A percentile compares a stretch with the other conserved stretches of the same genome.
Conservation (phyloP, 371 early-diverging fungal genomes). For the Saksenaea oblongispora region DNA sequence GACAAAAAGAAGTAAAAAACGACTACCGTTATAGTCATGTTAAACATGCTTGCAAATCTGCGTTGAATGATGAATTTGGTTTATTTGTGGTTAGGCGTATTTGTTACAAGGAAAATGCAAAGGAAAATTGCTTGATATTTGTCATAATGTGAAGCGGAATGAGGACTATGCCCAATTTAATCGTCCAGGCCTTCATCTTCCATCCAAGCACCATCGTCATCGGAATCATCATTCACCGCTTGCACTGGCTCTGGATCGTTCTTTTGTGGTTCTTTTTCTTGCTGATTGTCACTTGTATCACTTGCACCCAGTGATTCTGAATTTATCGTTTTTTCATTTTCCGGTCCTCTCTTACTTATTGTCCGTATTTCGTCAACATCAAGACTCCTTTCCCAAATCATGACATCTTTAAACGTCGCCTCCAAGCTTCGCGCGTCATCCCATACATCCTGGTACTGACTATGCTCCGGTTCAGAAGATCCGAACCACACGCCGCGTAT, state of each 20-base stretch:
- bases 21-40: no score
- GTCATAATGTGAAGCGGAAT: not conserved
- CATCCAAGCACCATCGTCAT: not conserved
- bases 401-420: slow-evolving; percentile 34
- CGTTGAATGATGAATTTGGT: no score
- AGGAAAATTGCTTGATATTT: not conserved
- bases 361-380: slow-evolving; percentile 8
- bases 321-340: not conserved
- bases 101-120: no score
- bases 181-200: not conserved
- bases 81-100: no score
- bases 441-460: slow-evolving; percentile 47
- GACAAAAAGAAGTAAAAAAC: no score
- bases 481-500: slow-evolving; percentile 52
- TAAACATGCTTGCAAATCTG: no score
- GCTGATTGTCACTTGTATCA: not conserved
- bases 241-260: not conserved
- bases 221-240: not conserved
- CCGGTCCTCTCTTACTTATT: not conserved
- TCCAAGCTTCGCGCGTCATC: slow-evolving; percentile 35
- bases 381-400: slow-evolving; percentile 38
- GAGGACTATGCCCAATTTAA: not conserved
- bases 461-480: slow-evolving; percentile 41
- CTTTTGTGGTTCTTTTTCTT: not conserved
- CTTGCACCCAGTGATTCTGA: not conserved